A percentile compares a stretch with the other conserved stretches of the same genome.
Evolutionary conservation across 2,329 filamentous ascomycete genomes (phyloP).

Genomic region (Cercospora zeina): DNA sequence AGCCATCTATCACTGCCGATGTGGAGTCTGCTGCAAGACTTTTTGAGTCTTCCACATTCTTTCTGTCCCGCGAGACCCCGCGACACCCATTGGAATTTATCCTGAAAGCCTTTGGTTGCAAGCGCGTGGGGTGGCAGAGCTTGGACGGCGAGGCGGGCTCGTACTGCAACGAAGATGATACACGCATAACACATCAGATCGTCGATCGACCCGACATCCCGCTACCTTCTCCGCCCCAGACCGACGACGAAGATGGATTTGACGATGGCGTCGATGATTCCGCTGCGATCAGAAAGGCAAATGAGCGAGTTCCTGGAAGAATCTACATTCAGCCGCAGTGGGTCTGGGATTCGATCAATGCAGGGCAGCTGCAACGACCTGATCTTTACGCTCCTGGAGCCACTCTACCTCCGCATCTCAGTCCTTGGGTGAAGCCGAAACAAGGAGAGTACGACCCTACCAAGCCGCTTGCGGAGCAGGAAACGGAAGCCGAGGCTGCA

Average conservation of each 20-base stretch:
- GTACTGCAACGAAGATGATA: constrained; percentile 85
- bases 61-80: constrained; percentile 89
- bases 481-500: constrained; percentile 81
- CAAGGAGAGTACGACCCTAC: constrained; percentile 91
- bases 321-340: constrained; percentile 96
- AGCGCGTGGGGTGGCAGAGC: constrained; percentile 90
- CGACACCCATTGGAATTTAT: constrained; percentile 89
- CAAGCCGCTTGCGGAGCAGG: constrained; percentile 79
- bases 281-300: constrained; percentile 47
- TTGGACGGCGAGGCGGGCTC: constrained; percentile 81
- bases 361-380: constrained; percentile 80
- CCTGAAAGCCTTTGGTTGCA: constrained; percentile 90
- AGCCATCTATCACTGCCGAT: constrained; percentile 66
- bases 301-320: constrained; percentile 81
- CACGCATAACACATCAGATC: constrained; percentile 91
- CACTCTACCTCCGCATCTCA: constrained; percentile 87
- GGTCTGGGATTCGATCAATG: constrained; percentile 97
- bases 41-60: constrained; percentile 87
- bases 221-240: constrained; percentile 44
- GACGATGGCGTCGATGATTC: constrained; percentile 61
- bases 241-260: constrained; percentile 46
- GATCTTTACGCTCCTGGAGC: constrained; percentile 89
- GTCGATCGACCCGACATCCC: constrained; percentile 80
- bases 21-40: constrained; percentile 67
- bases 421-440: constrained; percentile 87